phyloP scores from a whole-genome alignment of 495 filamentous ascomycete genomes.

The Jackrogersella multiformis region DNA sequence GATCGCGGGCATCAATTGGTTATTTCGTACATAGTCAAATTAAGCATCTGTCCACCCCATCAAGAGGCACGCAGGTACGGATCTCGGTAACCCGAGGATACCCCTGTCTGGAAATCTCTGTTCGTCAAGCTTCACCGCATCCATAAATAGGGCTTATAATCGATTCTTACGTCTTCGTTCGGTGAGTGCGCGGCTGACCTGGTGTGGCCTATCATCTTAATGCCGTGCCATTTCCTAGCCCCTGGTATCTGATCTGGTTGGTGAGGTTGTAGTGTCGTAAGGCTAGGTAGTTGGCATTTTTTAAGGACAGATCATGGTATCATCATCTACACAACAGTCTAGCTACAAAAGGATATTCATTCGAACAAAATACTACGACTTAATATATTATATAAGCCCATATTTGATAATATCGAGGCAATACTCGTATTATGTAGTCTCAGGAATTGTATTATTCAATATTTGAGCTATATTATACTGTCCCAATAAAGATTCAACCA shows the following conservation, averaged over 20 bases:
- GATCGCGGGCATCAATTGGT: background rate
- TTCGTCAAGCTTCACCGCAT: conserved; percentile 5
- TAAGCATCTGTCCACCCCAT: background rate
- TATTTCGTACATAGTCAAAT: background rate
- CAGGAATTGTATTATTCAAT: too few relatives aligned
- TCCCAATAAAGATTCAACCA: background rate
- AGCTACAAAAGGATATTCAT: too few relatives aligned
- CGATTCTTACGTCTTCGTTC: conserved; percentile 14
- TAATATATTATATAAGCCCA: too few relatives aligned
- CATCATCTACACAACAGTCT: background rate
- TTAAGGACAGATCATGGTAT: background rate
- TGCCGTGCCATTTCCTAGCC: background rate
- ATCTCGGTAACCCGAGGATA: conserved; percentile 7
- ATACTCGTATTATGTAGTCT: too few relatives aligned
- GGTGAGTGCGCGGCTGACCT: conserved; percentile 8
- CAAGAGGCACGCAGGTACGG: conserved; percentile 24
- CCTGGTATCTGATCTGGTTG: background rate
- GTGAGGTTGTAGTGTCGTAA: background rate
- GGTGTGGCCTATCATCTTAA: background rate
- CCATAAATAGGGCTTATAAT: conserved; percentile 2
- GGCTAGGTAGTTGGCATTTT: background rate
- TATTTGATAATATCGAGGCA: too few relatives aligned
- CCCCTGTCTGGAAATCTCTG: background rate
- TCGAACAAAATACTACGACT: too few relatives aligned
- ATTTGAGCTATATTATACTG: background rate